Percentiles rank a stretch among this genome's conserved stretches.
phyloP scores from a whole-genome alignment of 257 asterid genomes.

The Scutellaria baicalensis region DNA sequence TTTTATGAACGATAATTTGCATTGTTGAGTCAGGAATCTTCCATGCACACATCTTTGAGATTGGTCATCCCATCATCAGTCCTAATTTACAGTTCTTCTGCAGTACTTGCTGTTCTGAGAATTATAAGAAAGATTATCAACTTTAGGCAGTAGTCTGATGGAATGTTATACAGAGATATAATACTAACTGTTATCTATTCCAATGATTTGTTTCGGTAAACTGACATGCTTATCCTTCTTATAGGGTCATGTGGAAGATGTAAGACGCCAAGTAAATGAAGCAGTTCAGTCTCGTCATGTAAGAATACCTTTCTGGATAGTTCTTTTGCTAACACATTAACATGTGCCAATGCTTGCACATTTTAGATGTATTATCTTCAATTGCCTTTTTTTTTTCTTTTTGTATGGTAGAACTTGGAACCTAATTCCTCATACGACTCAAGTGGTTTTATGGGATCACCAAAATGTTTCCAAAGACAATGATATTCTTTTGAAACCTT shows the following conservation, averaged over 20 bases:
- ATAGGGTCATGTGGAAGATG: slow-evolving; percentile 94
- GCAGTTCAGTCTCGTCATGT: slow-evolving; percentile 93
- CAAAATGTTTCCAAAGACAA: not conserved
- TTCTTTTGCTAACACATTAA: not conserved
- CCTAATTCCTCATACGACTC: not conserved
- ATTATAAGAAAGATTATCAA: not conserved
- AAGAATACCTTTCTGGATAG: slow-evolving; percentile 26
- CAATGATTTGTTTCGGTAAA: not conserved
- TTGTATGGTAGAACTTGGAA: not conserved
- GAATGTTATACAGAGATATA: not conserved
- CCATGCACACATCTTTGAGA: not conserved
- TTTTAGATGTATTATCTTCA: not conserved
- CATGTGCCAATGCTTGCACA: not conserved
- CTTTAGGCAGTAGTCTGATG: not conserved
- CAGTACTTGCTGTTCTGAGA: not conserved
- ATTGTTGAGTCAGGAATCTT: not conserved
- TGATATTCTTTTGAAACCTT: not conserved
- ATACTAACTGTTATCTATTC: not conserved
- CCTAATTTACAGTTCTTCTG: not conserved
- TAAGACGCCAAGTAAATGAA: slow-evolving; percentile 88
- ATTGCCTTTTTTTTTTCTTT: not conserved
- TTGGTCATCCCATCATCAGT: not conserved
- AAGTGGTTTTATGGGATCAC: not conserved
- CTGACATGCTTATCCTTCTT: slow-evolving; percentile 20
- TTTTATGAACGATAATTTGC: not conserved